These are phyloP conservation scores for Cardiosporidium cionae DNA, from an alignment of 169 alveolate genomes.

Conservation along the genomic window DNA sequence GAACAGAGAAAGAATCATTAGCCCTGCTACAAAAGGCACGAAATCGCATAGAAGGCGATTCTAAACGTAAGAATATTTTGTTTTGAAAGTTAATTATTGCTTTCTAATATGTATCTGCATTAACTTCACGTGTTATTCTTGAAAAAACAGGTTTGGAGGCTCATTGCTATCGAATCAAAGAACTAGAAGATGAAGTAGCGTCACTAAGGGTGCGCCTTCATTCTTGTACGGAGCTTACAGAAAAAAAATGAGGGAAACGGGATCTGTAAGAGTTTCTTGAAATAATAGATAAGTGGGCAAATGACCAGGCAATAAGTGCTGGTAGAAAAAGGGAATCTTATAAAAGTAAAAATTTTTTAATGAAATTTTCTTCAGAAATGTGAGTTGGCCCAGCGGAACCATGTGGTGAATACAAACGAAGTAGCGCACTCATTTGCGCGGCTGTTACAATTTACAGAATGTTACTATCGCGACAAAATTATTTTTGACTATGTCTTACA, in stretches of 20 bases:
- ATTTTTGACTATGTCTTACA: too few relatives aligned
- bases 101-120: background rate
- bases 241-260: too few relatives aligned
- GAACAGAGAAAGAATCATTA: constrained; percentile 47
- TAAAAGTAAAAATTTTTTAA: background rate
- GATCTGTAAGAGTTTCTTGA: background rate
- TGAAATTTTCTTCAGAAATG: background rate
- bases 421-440: too few relatives aligned
- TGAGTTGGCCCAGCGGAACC: background rate
- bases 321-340: background rate
- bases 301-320: too few relatives aligned
- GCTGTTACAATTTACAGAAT: too few relatives aligned
- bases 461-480: too few relatives aligned
- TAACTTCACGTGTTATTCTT: background rate
- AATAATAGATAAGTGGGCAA: too few relatives aligned
- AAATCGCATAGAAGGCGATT: constrained; percentile 52
- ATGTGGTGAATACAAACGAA: background rate
- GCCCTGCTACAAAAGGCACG: constrained; percentile 44
- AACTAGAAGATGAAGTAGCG: background rate
- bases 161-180: background rate
- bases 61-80: constrained; percentile 39
- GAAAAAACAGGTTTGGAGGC: background rate
- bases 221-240: background rate
- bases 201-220: background rate
- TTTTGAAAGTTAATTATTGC: background rate